phyloP scores from a whole-genome alignment of 192 early-diverging fungal genomes.

The Podila horticola region DNA sequence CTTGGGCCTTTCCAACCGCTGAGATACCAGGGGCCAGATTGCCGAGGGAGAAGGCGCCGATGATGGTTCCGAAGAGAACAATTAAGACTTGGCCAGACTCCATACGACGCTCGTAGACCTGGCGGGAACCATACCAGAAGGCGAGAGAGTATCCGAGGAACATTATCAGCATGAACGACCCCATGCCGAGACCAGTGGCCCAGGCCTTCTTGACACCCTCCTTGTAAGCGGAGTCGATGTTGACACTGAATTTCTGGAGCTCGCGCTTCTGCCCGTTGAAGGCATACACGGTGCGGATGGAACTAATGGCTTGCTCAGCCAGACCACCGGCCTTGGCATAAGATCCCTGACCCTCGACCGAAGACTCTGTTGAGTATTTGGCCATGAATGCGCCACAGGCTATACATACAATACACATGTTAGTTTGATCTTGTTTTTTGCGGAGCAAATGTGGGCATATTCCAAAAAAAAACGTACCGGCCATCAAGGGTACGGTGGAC shows the following conservation, averaged over 20 bases:
- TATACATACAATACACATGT: no score
- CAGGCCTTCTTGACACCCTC: slow-evolving; percentile 70
- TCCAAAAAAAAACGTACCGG: neutral
- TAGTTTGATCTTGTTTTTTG: no score
- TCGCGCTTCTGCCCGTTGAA: slow-evolving; percentile 86
- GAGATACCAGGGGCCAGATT: slow-evolving; percentile 75
- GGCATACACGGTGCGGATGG: slow-evolving; percentile 88
- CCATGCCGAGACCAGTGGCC: slow-evolving; percentile 72
- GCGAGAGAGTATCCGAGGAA: slow-evolving; percentile 82
- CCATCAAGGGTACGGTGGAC: slow-evolving; percentile 79
- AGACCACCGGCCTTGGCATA: slow-evolving; percentile 88
- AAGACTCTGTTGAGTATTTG: slow-evolving; percentile 56
- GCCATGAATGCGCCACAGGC: slow-evolving; percentile 63
- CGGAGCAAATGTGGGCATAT: no score
- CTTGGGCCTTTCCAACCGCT: slow-evolving; percentile 78
- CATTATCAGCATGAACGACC: slow-evolving; percentile 77
- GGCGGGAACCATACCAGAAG: slow-evolving; percentile 85
- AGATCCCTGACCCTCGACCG: slow-evolving; percentile 67
- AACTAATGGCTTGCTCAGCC: slow-evolving; percentile 86
- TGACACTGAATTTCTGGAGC: slow-evolving; percentile 39
- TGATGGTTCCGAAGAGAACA: slow-evolving; percentile 83
- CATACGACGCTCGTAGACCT: slow-evolving; percentile 65
- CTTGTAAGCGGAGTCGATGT: slow-evolving; percentile 66
- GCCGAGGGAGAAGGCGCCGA: slow-evolving; percentile 69
- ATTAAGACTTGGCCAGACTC: slow-evolving; percentile 63